These are phyloP conservation scores for Lupinus albus DNA, from an alignment of 306 rosid species.

Conservation along the genomic window DNA sequence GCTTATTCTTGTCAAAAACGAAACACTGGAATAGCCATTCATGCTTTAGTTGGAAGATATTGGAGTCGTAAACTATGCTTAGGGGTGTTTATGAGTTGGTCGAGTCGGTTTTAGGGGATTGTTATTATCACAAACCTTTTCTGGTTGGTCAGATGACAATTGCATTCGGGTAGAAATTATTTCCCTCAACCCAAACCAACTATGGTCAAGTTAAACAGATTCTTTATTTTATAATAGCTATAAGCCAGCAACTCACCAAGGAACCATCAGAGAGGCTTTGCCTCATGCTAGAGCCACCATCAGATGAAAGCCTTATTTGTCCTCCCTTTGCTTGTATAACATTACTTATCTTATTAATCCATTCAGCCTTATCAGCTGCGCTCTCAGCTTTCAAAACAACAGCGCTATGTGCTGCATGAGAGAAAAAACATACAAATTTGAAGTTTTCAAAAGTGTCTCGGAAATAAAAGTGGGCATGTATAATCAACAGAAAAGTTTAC, in stretches of 20 bases:
- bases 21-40: neutral
- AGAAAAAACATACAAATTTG: conserved; percentile 25
- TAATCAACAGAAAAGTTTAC: conserved; percentile 44
- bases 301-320: conserved; percentile 59
- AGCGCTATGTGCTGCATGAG: conserved; percentile 77
- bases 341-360: conserved; percentile 80
- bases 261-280: conserved; percentile 95
- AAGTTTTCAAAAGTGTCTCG: neutral
- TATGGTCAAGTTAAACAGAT: neutral
- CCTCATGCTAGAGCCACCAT: conserved; percentile 71
- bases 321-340: conserved; percentile 88
- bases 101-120: neutral
- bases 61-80: neutral
- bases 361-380: conserved; percentile 72
- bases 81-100: neutral
- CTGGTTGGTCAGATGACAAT: neutral
- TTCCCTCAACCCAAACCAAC: neutral
- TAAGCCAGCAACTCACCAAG: conserved; percentile 59
- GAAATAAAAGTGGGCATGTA: neutral
- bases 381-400: conserved; percentile 92
- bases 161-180: neutral
- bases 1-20: neutral
- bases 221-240: neutral
- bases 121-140: neutral
- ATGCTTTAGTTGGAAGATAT: neutral